Base-by-base conservation (phyloP, 352 stramenopile species). In the Globisporangium takayamanum region DNA sequence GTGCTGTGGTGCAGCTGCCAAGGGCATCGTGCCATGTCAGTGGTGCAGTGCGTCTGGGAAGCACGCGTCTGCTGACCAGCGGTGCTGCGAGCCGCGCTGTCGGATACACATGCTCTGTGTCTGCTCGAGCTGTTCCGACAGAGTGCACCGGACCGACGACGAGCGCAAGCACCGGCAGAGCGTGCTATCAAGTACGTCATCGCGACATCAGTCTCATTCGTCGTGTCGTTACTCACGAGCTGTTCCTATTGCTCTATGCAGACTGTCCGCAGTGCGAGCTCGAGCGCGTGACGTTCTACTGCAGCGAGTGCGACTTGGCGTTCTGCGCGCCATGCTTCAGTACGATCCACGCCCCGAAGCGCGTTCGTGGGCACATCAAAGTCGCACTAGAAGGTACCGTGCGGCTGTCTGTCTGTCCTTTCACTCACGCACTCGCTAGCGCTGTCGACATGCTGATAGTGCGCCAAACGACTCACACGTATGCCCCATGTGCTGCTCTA, bases 191-290 rank as follows among this genome's bases (percentile, higher is more conserved):
- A 71, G 75, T 85, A 36, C 55, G 67, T 78, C 1, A n/a, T 18
- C 20, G 11, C 18, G 3, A 10, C 45, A 1, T 42, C 11, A 7
- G 16, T 51, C 8, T 30, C 44, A 5, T 30, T 47, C 14, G 2
- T 50, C 42, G 15, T 45, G 50, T n/a, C 15, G 22, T 18, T 15
- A 5, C 41, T 46, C 41, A 30, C 28, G 5, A 18, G 22, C 22
- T 49, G 33, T 1, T 22, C 8, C 25, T 30, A 11, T 37, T 26
- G 50, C 14, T 22, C 22, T 33, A 15, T 64, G 12, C n/a, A 91
- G 78, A 64, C n/a, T 92, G 82, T 60, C 76, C 66, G 18, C 78
- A 84, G 25, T 92, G 82, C 36, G 76, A 84, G 36, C 5, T 75
- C n/a, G 63, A 77, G 2, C 69, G 25, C 16, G 60, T 83, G 4